A percentile compares a stretch with the other conserved stretches of the same genome.
These are phyloP conservation scores for Hymenoscyphus albidus DNA, from an alignment of 2,329 filamentous ascomycete species.

Conservation along the genomic window DNA sequence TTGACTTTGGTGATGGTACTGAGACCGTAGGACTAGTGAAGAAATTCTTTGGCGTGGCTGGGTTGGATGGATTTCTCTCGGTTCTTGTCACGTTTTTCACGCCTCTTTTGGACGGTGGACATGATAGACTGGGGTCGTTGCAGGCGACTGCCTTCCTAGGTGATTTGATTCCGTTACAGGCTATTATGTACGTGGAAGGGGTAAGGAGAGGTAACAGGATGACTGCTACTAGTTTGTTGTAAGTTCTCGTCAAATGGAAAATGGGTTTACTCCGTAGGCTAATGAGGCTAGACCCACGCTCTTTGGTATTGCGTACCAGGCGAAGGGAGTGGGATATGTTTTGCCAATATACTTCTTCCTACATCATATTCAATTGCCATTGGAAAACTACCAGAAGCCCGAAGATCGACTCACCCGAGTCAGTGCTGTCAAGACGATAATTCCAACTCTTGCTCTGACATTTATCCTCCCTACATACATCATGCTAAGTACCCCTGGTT, in stretches of 20 bases:
- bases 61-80: conserved; percentile 22
- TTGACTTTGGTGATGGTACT: conserved; percentile 4
- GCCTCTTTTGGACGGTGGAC: conserved; percentile 17
- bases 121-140: conserved; percentile 18
- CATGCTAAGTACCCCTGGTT: conserved; percentile 22
- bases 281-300: conserved; percentile 25
- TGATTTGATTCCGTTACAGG: conserved; percentile 31
- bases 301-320: conserved; percentile 30
- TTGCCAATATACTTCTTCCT: conserved; percentile 39
- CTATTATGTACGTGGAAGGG: conserved; percentile 33
- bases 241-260: conserved; percentile 11
- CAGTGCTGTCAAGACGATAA: conserved; percentile 30
- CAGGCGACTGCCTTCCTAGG: conserved; percentile 29
- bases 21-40: conserved; percentile 11
- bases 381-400: conserved; percentile 34
- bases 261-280: neutral
- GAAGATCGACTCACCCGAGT: conserved; percentile 36
- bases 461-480: conserved; percentile 30
- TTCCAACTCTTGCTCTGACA: conserved; percentile 30
- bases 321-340: conserved; percentile 33
- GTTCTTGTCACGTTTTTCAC: conserved; percentile 26
- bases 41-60: conserved; percentile 20
- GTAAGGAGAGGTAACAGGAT: conserved; percentile 30
- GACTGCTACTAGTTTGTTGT: conserved; percentile 27
- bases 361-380: conserved; percentile 35